phyloP scores from a whole-genome alignment of 306 rosid species.

The Quercus parvula region DNA sequence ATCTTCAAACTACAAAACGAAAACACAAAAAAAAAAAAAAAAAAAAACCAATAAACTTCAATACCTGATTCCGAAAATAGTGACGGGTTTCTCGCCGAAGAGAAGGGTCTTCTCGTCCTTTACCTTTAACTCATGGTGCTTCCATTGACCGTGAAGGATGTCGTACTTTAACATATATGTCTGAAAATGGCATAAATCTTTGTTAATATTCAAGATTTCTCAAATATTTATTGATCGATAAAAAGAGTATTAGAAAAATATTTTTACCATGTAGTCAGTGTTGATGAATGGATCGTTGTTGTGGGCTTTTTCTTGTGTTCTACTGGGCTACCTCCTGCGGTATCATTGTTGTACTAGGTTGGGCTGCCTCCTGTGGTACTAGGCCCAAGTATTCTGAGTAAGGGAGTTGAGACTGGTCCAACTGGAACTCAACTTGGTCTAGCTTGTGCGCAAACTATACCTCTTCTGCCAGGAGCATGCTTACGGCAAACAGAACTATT shows the following conservation, averaged over 20 bases:
- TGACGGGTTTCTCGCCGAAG: constrained; percentile 74
- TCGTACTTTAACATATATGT: constrained; percentile 94
- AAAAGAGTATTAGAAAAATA: not conserved
- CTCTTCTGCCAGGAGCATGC: too few species aligned
- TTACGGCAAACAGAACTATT: too few species aligned
- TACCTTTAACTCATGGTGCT: constrained; percentile 76
- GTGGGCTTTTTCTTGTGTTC: too few species aligned
- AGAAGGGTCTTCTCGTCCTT: constrained; percentile 89
- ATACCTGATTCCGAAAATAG: constrained; percentile 76
- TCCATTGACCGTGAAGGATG: constrained; percentile 84
- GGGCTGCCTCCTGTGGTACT: too few species aligned
- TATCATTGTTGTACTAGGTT: too few species aligned
- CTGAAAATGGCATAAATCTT: constrained; percentile 18
- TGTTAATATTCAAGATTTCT: not conserved
- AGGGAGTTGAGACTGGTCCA: too few species aligned
- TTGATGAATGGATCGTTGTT: constrained; percentile 73
- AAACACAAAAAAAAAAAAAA: too few species aligned
- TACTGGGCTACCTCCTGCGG: too few species aligned
- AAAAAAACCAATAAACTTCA: not conserved
- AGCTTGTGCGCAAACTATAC: too few species aligned
- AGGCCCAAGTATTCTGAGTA: too few species aligned
- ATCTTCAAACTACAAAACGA: too few species aligned
- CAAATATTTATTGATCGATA: not conserved
- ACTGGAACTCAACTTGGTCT: too few species aligned
- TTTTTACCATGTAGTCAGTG: constrained; percentile 80